Percentiles rank a stretch among this genome's conserved stretches.
These are phyloP conservation scores for Delonix regia DNA, from an alignment of 306 rosid genomes.

Conservation along the genomic window DNA sequence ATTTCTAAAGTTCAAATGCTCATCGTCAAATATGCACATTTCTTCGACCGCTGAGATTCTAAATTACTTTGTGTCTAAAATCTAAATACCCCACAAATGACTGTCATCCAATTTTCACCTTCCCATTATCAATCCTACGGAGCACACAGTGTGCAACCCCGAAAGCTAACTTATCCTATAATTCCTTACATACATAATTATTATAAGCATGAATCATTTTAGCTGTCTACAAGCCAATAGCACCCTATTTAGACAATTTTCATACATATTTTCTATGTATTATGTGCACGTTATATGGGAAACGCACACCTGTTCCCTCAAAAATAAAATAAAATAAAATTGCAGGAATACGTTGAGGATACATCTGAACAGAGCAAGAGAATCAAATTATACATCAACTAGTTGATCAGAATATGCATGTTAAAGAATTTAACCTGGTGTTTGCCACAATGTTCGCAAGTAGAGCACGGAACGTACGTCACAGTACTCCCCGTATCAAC, in stretches of 20 bases:
- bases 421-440: constrained; percentile 48
- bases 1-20: too few relatives aligned
- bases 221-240: background rate
- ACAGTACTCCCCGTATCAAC: constrained; percentile 98
- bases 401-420: background rate
- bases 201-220: constrained; percentile 18
- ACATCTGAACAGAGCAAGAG: background rate
- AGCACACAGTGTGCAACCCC: background rate
- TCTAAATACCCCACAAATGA: background rate
- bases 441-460: constrained; percentile 80
- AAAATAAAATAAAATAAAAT: background rate
- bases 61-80: too few relatives aligned
- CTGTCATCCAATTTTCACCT: constrained; percentile 19
- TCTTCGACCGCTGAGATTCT: too few relatives aligned
- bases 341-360: background rate
- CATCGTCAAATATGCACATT: too few relatives aligned
- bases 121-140: constrained; percentile 24
- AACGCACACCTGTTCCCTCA: background rate
- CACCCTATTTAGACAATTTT: background rate
- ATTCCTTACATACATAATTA: background rate
- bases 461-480: constrained; percentile 91
- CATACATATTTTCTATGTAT: constrained; percentile 21
- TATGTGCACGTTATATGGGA: background rate
- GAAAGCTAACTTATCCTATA: constrained; percentile 21
- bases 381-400: constrained; percentile 21